phyloP scores from a whole-genome alignment of 805 yeast species.

The Torulaspora maleeae region DNA sequence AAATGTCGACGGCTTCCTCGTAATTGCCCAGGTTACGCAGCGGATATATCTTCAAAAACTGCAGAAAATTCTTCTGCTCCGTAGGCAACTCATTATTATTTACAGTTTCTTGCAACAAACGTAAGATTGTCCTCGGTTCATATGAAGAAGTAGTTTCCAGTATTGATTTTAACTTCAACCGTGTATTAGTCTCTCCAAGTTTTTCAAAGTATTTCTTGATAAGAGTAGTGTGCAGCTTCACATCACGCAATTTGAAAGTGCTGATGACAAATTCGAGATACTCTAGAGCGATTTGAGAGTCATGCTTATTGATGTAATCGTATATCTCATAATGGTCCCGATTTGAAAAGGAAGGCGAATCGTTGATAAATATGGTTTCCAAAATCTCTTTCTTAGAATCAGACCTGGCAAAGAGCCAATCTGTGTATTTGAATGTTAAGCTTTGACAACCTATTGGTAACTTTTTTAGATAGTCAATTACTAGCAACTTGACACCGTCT shows the following conservation, averaged over 20 bases:
- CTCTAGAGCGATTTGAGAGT: conserved; percentile 32
- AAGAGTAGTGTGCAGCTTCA: conserved; percentile 42
- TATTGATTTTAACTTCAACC: conserved; percentile 35
- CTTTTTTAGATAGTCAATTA: conserved; percentile 53
- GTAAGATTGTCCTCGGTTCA: conserved; percentile 38
- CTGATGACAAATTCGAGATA: conserved; percentile 52
- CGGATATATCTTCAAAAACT: conserved; percentile 45
- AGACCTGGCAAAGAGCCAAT: conserved; percentile 41
- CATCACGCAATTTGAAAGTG: conserved; percentile 36
- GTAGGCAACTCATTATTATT: conserved; percentile 1
- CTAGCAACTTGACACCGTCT: conserved; percentile 16
- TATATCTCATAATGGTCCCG: conserved; percentile 52
- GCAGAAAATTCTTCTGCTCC: conserved; percentile 12
- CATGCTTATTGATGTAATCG: conserved; percentile 42
- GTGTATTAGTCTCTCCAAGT: conserved; percentile 20
- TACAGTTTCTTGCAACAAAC: conserved; percentile 16
- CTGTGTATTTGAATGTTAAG: conserved; percentile 52
- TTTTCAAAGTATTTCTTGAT: conserved; percentile 42
- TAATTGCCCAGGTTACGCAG: conserved; percentile 57
- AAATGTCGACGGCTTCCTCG: conserved; percentile 55
- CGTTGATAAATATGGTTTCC: conserved; percentile 57
- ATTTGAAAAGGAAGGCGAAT: conserved; percentile 54
- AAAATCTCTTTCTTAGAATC: conserved; percentile 34
- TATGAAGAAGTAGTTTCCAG: conserved; percentile 36
- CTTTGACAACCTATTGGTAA: conserved; percentile 47